Evolutionary conservation across 2,329 filamentous ascomycete genomes (phyloP).

Genomic region (Exserohilum turcica): DNA sequence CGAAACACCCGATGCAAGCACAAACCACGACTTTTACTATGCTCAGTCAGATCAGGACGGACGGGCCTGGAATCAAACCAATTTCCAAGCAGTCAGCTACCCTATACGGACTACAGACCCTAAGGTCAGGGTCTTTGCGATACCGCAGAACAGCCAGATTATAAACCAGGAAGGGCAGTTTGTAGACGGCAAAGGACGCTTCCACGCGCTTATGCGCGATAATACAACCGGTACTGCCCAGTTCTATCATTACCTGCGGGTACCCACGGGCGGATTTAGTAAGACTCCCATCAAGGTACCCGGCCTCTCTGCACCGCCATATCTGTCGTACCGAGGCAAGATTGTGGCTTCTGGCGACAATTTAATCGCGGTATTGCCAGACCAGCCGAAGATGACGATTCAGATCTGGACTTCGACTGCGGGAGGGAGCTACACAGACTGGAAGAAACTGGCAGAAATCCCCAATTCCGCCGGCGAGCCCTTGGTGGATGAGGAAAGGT

Average conservation of each 20-base stretch:
- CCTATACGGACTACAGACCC: no score
- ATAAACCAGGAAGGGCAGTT: constrained; percentile 59
- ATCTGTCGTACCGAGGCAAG: constrained; percentile 42
- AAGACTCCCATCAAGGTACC: constrained; percentile 39
- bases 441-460: constrained; percentile 40
- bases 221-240: constrained; percentile 33
- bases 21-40: constrained; percentile 59
- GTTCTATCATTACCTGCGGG: constrained; percentile 44
- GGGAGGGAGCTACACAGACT: constrained; percentile 32
- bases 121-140: constrained; percentile 53
- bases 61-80: constrained; percentile 51
- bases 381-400: constrained; percentile 35
- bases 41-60: constrained; percentile 56
- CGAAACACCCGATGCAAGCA: constrained; percentile 54
- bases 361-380: constrained; percentile 38
- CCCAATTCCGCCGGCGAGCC: constrained; percentile 40
- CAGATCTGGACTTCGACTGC: constrained; percentile 40
- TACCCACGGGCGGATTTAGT: constrained; percentile 33
- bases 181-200: constrained; percentile 52
- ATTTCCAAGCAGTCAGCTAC: constrained; percentile 51
- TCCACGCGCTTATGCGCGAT: constrained; percentile 58
- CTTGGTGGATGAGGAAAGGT: constrained; percentile 38
- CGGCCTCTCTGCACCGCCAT: constrained; percentile 38
- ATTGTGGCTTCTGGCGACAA: constrained; percentile 35
- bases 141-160: constrained; percentile 55